Evolutionary conservation across 768 basidiomycete species (phyloP).

Genomic region (Boletus sp.): DNA sequence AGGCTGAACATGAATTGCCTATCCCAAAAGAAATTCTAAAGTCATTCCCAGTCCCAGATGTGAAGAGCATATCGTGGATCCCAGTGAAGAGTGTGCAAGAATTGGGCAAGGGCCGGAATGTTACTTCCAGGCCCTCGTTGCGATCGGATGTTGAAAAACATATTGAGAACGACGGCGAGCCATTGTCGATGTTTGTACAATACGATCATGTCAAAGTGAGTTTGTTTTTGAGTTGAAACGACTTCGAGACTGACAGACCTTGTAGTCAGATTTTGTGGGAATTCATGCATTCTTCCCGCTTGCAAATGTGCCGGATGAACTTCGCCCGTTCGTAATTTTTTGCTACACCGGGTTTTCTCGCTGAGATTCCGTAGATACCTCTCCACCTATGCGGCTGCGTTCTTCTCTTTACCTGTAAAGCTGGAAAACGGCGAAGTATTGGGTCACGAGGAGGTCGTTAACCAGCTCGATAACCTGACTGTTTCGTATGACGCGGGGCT

Average conservation of each 20-base stretch:
- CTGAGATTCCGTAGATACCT: slow-evolving; percentile 53
- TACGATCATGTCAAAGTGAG: slow-evolving; percentile 88
- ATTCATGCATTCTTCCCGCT: slow-evolving; percentile 79
- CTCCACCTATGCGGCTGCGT: slow-evolving; percentile 71
- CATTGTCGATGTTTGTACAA: slow-evolving; percentile 85
- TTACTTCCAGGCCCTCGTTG: slow-evolving; percentile 26
- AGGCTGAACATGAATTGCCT: slow-evolving; percentile 77
- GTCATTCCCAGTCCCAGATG: slow-evolving; percentile 86
- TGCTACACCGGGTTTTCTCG: not conserved
- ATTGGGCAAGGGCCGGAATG: slow-evolving; percentile 45
- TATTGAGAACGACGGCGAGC: slow-evolving; percentile 62
- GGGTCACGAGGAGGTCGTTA: slow-evolving; percentile 85
- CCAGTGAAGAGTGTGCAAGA: slow-evolving; percentile 69
- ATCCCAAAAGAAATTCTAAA: slow-evolving; percentile 81
- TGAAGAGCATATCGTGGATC: slow-evolving; percentile 91
- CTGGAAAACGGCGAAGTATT: slow-evolving; percentile 66
- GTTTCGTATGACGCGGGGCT: slow-evolving; percentile 78
- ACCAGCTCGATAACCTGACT: slow-evolving; percentile 86
- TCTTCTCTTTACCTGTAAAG: slow-evolving; percentile 86
- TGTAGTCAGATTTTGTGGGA: slow-evolving; percentile 87
- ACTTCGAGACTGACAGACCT: not conserved
- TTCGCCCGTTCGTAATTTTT: slow-evolving; percentile 59
- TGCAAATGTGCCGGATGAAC: slow-evolving; percentile 60
- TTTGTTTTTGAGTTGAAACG: not conserved
- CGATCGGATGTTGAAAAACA: slow-evolving; percentile 53